These are phyloP conservation scores for Suillus clintonianus DNA, from an alignment of 768 basidiomycete genomes.

Conservation along the genomic window DNA sequence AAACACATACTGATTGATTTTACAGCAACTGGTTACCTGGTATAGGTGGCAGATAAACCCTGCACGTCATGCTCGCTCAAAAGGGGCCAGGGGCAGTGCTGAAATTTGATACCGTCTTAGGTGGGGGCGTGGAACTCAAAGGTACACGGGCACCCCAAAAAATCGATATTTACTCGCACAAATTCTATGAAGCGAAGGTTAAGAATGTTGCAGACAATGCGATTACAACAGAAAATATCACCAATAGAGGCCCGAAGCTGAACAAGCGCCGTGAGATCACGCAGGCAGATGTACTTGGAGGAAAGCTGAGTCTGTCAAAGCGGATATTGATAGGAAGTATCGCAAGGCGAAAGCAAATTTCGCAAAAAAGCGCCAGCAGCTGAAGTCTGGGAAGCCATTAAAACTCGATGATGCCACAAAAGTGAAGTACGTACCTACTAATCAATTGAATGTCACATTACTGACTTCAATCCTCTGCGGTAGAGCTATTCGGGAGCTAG, in stretches of 20 bases:
- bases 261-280: background rate
- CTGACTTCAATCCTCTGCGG: too few relatives aligned
- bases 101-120: background rate
- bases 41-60: background rate
- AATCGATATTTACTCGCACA: background rate
- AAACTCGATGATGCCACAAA: background rate
- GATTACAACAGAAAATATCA: background rate
- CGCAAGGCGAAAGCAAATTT: background rate
- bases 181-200: background rate
- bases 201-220: background rate
- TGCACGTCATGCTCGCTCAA: background rate
- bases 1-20: background rate
- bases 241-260: background rate
- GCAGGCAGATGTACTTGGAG: background rate
- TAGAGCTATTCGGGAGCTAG: background rate
- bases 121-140: background rate
- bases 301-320: background rate
- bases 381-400: background rate
- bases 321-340: background rate
- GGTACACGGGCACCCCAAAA: background rate
- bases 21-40: background rate
- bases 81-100: background rate
- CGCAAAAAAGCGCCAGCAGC: background rate
- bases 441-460: too few relatives aligned
- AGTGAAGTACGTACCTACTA: background rate